Conservation (phyloP, 768 basidiomycete species). For the Pleurotus giganteus region DNA sequence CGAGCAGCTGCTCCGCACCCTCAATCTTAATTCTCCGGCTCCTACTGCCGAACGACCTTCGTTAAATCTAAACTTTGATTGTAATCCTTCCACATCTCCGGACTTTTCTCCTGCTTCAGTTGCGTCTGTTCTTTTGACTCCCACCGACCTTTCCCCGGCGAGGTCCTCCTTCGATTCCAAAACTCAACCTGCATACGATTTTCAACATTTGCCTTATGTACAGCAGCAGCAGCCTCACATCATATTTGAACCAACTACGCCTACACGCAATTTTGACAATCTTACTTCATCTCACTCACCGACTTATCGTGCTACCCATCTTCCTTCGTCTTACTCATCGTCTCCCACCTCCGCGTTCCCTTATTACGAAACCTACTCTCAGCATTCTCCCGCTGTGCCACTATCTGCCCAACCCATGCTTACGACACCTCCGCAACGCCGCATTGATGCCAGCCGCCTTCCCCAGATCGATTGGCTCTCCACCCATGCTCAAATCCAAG, state of each 20-base stretch:
- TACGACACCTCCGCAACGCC: conserved; percentile 29
- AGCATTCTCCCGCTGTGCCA: conserved; percentile 36
- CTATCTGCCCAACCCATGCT: conserved; percentile 26
- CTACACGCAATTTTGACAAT: conserved; percentile 20
- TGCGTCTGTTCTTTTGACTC: conserved; percentile 68
- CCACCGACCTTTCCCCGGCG: conserved; percentile 71
- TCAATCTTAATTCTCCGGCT: conserved; percentile 77
- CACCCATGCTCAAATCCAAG: conserved; percentile 23
- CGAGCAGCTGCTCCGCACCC: conserved; percentile 74
- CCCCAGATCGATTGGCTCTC: conserved; percentile 38
- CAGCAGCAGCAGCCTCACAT: conserved; percentile 43
- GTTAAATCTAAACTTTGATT: conserved; percentile 40
- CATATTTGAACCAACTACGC: conserved; percentile 34
- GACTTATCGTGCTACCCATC: conserved; percentile 21
- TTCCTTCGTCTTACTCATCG: conserved; percentile 23
- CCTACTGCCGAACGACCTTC: conserved; percentile 44
- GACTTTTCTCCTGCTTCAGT: conserved; percentile 75
- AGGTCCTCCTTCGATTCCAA: conserved; percentile 55
- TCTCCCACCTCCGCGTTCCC: conserved; percentile 30
- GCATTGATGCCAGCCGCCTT: conserved; percentile 23
- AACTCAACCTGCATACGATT: conserved; percentile 51
- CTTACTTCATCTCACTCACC: conserved; percentile 15
- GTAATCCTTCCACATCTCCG: conserved; percentile 47
- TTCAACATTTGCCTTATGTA: conserved; percentile 35
- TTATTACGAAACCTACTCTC: conserved; percentile 55